These are phyloP conservation scores for Paramyrothecium roridum DNA, from an alignment of 2,329 filamentous ascomycete species.

Conservation along the genomic window DNA sequence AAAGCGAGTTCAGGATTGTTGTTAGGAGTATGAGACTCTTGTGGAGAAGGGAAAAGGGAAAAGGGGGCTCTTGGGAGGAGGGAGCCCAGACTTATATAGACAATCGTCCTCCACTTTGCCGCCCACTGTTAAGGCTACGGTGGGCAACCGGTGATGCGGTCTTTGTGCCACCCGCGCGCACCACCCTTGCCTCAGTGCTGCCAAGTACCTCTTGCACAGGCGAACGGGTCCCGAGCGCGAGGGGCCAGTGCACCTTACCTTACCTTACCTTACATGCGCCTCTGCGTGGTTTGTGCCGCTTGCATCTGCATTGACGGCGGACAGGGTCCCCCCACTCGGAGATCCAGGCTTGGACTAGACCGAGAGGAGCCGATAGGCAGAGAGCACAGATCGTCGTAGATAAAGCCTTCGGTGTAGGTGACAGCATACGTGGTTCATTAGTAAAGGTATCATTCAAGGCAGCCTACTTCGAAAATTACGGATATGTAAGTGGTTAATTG, in stretches of 20 bases:
- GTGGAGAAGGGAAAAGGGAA: constrained; percentile 3
- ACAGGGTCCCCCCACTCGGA: background rate
- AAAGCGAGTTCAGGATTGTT: background rate
- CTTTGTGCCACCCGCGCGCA: background rate
- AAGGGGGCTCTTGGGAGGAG: constrained; percentile 5
- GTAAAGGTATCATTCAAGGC: too few species aligned
- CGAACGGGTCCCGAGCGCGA: too few species aligned
- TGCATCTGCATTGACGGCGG: background rate
- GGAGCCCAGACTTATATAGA: constrained; percentile 22
- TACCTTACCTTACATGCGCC: too few species aligned
- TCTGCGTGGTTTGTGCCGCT: background rate
- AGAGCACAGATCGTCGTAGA: too few species aligned
- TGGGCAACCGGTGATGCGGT: background rate
- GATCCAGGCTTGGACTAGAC: too few species aligned
- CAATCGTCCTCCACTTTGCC: background rate
- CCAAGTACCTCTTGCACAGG: background rate
- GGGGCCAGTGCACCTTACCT: too few species aligned
- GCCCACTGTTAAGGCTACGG: too few species aligned
- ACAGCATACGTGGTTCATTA: too few species aligned
- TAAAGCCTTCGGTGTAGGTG: too few species aligned
- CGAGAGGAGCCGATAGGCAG: too few species aligned
- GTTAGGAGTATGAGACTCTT: constrained; percentile 12
- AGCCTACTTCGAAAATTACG: too few species aligned
- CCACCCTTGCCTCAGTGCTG: background rate
- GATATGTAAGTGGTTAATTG: too few species aligned